Conservation (phyloP, 768 basidiomycete species). For the Podaxis rugospora region DNA sequence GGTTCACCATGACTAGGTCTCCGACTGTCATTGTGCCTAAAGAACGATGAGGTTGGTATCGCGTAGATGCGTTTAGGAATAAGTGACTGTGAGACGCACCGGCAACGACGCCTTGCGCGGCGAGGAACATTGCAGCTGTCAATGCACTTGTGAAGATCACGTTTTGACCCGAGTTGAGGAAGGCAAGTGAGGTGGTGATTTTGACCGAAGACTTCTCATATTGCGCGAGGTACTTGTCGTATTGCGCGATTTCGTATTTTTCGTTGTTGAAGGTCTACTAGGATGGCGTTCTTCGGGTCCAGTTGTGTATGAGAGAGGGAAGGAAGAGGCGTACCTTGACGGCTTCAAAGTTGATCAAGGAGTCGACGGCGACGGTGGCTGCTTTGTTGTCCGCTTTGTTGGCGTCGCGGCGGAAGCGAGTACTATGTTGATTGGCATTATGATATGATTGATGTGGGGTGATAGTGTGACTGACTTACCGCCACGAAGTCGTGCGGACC, state of each 20-base stretch:
- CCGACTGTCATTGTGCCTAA: conserved; percentile 96
- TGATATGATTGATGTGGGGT: background rate
- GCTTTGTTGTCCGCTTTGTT: conserved; percentile 97
- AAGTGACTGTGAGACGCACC: conserved; percentile 42
- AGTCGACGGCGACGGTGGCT: conserved; percentile 90
- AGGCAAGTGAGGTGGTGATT: conserved; percentile 91
- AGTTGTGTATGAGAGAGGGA: background rate
- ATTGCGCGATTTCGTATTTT: conserved; percentile 83
- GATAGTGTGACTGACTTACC: conserved; percentile 39
- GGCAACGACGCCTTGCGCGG: conserved; percentile 89
- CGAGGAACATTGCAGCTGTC: conserved; percentile 94
- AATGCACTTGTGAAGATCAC: conserved; percentile 93
- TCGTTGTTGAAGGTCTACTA: conserved; percentile 96
- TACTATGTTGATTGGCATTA: conserved; percentile 41
- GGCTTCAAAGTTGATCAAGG: conserved; percentile 96
- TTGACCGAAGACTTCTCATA: conserved; percentile 94
- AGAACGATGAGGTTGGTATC: background rate
- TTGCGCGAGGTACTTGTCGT: conserved; percentile 79
- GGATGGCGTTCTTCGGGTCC: background rate
- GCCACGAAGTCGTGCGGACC: conserved; percentile 92
- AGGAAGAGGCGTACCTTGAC: conserved; percentile 67
- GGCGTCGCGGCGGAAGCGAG: conserved; percentile 88
- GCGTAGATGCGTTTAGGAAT: background rate
- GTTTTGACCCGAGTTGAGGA: conserved; percentile 94
- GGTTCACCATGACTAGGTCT: conserved; percentile 99